Base-by-base conservation (phyloP, 2,329 filamentous ascomycete species). In the Raffaelea ambrosiae region DNA sequence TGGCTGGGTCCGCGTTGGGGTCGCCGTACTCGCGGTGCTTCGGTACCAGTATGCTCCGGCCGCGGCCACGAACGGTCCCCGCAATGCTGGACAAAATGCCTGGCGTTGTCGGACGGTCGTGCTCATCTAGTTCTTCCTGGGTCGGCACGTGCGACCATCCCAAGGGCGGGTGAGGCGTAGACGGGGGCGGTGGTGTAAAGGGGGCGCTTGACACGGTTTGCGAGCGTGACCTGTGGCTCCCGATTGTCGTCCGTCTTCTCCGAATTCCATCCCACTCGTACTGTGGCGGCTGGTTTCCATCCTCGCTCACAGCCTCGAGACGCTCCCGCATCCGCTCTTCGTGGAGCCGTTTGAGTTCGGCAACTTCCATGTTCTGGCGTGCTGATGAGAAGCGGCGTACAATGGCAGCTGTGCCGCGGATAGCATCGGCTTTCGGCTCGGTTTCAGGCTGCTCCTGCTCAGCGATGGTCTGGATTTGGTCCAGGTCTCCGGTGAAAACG, bases 381-480 rank as follows among this genome's bases (percentile, higher is more conserved):
- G 83, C 76, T 11, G 74, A 74, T 0, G 89, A 96, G 44, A 98
- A 74, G 14, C 86, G 81, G 53, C 93, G 81, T 46, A 98, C 76
- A 50, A 98, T 88, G 42, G 89, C 88, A 7, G 88, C 90, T 16
- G 91, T 74, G 51, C 91, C 93, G 55, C 93, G 87, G 59, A 98
- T 94, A 10, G 93, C 89, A 64, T 98, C 93, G 14, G 93, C 93
- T 61, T 95, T 94, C 46, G 93, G 93, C 59, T 98, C 93, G 14
- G 86, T 85, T 65, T 98, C 93, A n/a, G 90, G 86, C 62, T 97
- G 89, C 62, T 95, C 88, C 60, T 95, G 88, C 59, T 96, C 88
- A 42, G 88, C 91, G 53, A 97, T 93, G 26, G 91, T 95, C 29
- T 93, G 87, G 47, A 97, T 86, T 71, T 98, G 91, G 59, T 97